Evolutionary conservation across 768 basidiomycete genomes (phyloP), one percentile per base, ranked within the genome.

Genomic region (Boletus pseudo-olivaceus): DNA sequence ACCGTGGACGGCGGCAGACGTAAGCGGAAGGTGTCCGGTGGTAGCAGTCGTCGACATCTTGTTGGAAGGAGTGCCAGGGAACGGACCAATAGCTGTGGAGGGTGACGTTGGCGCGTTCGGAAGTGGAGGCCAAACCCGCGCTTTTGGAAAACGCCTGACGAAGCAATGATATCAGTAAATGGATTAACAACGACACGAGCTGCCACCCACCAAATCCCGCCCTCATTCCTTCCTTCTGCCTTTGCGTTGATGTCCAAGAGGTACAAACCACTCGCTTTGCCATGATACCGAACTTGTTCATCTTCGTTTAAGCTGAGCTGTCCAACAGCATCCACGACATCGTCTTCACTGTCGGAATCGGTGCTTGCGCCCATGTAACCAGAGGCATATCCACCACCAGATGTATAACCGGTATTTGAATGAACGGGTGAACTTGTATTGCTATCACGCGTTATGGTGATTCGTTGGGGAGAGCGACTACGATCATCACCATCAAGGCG

Each of bases 231-330:
- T 38, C 78, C 75, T 63, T 88, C 87, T 49, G 76, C 67, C 41
- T 84, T 77, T 47, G 83, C 82, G 55, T 81, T 80, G 59, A 73
- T 73, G 15, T 82, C 83, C 44, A 93, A 70, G 53, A 93, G 75
- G 68, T 93, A 84, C 57, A 93, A 69, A 2, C 91, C 90, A 54
- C 88, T 90, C 5, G 82, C 87, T 69, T 90, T 90, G 29, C 92
- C 91, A 63, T 95, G 93, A 68, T 87, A 94, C 35, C 93, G 75
- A 12, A 95, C 83, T 67, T 94, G 84, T 52, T 83, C 80, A 50
- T 93, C 88, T 73, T 95, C 93, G 62, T 95, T 93, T 61, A 95
- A 63, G 58, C 88, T 90, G 54, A 95, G 75, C 71, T 94, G 91
- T 3, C 93, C 93, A 5, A 93, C 80, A 29, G 90, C 91, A 53